Conservation (phyloP, 257 asterid genomes). For the Mitragyna speciosa region DNA sequence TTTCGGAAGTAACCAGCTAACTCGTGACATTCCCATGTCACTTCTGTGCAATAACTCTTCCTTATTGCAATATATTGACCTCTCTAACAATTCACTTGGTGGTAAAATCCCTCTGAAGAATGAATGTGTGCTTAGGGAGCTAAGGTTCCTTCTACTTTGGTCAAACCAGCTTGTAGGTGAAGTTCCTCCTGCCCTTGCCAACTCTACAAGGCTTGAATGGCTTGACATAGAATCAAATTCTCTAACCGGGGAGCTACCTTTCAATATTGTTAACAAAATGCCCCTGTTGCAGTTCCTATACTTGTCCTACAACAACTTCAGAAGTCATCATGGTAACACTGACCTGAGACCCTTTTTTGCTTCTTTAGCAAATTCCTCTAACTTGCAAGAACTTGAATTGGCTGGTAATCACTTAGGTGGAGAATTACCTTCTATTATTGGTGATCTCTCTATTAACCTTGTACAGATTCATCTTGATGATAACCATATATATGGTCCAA, state of each 20-base stretch:
- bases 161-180: constrained; percentile 60
- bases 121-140: constrained; percentile 48
- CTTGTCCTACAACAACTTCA: constrained; percentile 59
- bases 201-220: constrained; percentile 71
- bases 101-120: constrained; percentile 54
- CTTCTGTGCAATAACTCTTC: constrained; percentile 59
- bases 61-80: constrained; percentile 57
- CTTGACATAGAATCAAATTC: constrained; percentile 68
- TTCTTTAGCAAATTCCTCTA: constrained; percentile 48
- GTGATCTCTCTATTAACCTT: constrained; percentile 50
- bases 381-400: constrained; percentile 69
- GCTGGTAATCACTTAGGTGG: constrained; percentile 72
- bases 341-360: constrained; percentile 59
- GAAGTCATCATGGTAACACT: constrained; percentile 56
- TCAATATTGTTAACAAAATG: constrained; percentile 38
- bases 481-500: constrained; percentile 56
- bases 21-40: constrained; percentile 55
- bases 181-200: constrained; percentile 55
- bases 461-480: constrained; percentile 60
- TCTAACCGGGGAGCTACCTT: constrained; percentile 63
- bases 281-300: constrained; percentile 58
- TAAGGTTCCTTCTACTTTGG: constrained; percentile 74
- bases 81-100: constrained; percentile 70
- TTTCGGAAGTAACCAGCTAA: constrained; percentile 61
- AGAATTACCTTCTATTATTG: constrained; percentile 69